Base-by-base conservation (phyloP, 179 eudicot genomes). In the Spergularia azorica region DNA sequence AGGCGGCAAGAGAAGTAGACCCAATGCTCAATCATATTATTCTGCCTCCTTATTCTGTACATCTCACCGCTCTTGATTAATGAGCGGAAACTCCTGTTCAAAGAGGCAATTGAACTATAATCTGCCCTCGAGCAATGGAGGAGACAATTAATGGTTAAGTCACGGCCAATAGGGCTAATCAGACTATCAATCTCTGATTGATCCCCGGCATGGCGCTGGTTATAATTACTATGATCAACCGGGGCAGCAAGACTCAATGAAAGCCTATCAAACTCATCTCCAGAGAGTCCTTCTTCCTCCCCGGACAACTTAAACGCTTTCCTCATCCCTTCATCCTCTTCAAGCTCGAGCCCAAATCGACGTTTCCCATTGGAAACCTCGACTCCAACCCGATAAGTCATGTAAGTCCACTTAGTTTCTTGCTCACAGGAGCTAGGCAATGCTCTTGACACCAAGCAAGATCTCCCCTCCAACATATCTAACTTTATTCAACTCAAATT, bases 1-100 rank as follows among this genome's bases (percentile, higher is more conserved):
- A 91, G 80, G 58, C 85, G 87, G 84, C 97, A 93, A 16, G 97
- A 93, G 63, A 93, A 88, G 67, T 88, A 93, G n/a, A 93, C 90
- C 94, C 96, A 93, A 79, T 91, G 97, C 77, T 93, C 97, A 32
- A 90, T 78, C 9, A 90, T 80, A 14, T 86, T 87, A 75, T 84
- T 77, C 16, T 77, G 74, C 79, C 95, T 70, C 83, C 97, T 84
- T 21, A 88, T 9, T 75, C 80, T 91, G 69, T 91, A 91, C 11
- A 93, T 74, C 77, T 88, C 96, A 17, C 96, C 94, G 26, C 90
- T 86, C 63, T 86, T 83, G 20, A 93, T 80, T 41, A 93, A 79
- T 3, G 81, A 77, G 14, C 88, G 90, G 70, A 92, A 91, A 72
- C 91, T 83, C 71, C 82, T 80, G 80, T 91, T 93, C 86, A 93